Base-by-base conservation (phyloP, 1,284 basidiomycete genomes). In the Boletus hoseneyae region DNA sequence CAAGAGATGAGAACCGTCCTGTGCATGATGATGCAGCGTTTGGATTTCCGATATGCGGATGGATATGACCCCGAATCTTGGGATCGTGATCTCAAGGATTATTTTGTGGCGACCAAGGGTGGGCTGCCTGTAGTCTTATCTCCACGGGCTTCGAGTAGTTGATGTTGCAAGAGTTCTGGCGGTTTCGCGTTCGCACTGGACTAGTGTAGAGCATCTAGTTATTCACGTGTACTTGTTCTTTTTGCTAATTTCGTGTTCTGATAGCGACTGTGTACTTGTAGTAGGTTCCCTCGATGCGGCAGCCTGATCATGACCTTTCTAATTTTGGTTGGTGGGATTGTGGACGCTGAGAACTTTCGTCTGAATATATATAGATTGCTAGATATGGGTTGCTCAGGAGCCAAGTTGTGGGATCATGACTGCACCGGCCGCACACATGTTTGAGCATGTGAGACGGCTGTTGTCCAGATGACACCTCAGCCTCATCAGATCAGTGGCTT, bases 1-100 rank as follows among this genome's bases (percentile, higher is more conserved):
- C 63, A 68, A 48, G 68, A 68, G 46, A 65, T 68, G 59, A 66
- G 69, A 16, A 66, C 56, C 13, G 65, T 66, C 4, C 48, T 68
- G 12, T 70, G 69, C 39, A 50, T 52, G 48, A 62, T 69, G 65
- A 56, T 66, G 53, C 67, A 68, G 36, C 59, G 56, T 16, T 42
- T 66, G 42, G 54, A 70, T 47, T 59, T 66, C 46, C 61, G 55
- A 42, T 68, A 67, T 41, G 64, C 55, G 5, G 60, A 68, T 21
- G 68, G 64, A 37, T 66, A 69, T 39, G 55, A 65, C 33, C 58
- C 63, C 23, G 47, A 57, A 44, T 61, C 49, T 37, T 66, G 68
- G 68, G 62, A 68, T 35, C 55, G 47, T 30, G 65, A 69, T 47
- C 55, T 66, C 18, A 70, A 64, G 50, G 65, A 66, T 41, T 70